Conservation (phyloP, 805 yeast genomes). For the Gaillardinia entomophila region DNA sequence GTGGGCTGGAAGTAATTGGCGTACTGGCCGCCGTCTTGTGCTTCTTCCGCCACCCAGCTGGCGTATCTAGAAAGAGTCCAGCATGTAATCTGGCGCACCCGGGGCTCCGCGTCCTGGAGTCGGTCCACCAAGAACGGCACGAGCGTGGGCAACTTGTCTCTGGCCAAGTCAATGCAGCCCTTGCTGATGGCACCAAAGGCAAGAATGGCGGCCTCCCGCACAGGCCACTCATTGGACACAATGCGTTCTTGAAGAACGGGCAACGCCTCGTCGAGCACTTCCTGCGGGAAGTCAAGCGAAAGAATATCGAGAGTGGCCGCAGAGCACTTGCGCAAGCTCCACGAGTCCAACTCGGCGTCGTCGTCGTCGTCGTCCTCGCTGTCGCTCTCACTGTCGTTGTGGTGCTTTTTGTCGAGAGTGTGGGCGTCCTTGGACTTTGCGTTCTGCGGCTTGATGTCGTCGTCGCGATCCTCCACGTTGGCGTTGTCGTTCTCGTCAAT, state of each 20-base stretch:
- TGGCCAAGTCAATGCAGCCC: slow-evolving; percentile 71
- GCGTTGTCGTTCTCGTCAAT: slow-evolving; percentile 75
- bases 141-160: slow-evolving; percentile 68
- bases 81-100: slow-evolving; percentile 89
- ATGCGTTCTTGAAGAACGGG: slow-evolving; percentile 74
- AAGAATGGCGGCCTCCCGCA: slow-evolving; percentile 86
- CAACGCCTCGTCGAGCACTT: slow-evolving; percentile 59
- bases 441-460: slow-evolving; percentile 80
- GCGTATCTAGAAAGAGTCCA: slow-evolving; percentile 92
- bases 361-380: slow-evolving; percentile 53
- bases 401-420: slow-evolving; percentile 13
- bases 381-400: slow-evolving; percentile 4
- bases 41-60: slow-evolving; percentile 72
- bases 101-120: slow-evolving; percentile 66
- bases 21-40: slow-evolving; percentile 54
- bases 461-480: slow-evolving; percentile 71
- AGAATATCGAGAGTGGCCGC: slow-evolving; percentile 89
- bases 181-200: slow-evolving; percentile 95
- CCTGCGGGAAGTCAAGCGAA: slow-evolving; percentile 61
- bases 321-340: slow-evolving; percentile 91
- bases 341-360: slow-evolving; percentile 62
- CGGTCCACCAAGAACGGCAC: slow-evolving; percentile 83
- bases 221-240: slow-evolving; percentile 72
- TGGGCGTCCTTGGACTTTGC: slow-evolving; percentile 54
- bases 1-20: slow-evolving; percentile 71